Percentiles rank a stretch among this genome's conserved stretches.
phyloP scores from a whole-genome alignment of 2,329 filamentous ascomycete genomes.

The Alternaria longipes region DNA sequence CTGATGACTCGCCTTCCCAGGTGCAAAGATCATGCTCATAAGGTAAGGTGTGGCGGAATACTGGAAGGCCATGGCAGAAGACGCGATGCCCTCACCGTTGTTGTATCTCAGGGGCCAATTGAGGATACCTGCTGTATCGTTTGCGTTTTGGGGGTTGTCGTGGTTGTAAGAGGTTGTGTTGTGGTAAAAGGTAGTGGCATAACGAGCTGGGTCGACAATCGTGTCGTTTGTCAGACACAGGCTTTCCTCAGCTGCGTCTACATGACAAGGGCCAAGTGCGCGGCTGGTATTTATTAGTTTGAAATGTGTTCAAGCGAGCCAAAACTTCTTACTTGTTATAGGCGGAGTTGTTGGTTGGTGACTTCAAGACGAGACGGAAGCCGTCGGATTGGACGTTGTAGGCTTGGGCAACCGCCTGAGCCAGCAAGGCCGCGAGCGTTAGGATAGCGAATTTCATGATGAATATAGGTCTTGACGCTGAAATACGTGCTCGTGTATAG shows the following conservation, averaged over 20 bases:
- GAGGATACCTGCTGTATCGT: constrained; percentile 20
- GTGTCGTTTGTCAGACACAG: constrained; percentile 36
- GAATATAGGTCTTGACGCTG: not conserved
- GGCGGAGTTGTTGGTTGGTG: constrained; percentile 18
- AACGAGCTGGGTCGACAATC: constrained; percentile 10
- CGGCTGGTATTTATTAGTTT: constrained; percentile 10
- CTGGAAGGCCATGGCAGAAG: constrained; percentile 43
- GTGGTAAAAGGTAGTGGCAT: constrained; percentile 40
- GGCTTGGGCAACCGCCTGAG: not conserved
- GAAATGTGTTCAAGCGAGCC: not conserved
- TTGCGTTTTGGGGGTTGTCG: not conserved
- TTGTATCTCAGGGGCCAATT: constrained; percentile 19
- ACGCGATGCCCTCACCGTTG: constrained; percentile 15
- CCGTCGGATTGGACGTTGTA: constrained; percentile 12
- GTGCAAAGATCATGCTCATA: constrained; percentile 51
- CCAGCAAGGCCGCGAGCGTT: constrained; percentile 7
- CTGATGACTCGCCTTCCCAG: constrained; percentile 25
- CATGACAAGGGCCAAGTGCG: constrained; percentile 49
- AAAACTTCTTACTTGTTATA: constrained; percentile 24
- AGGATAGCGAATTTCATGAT: constrained; percentile 14
- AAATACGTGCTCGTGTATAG: not conserved
- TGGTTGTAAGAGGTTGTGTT: constrained; percentile 33
- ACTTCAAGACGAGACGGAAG: constrained; percentile 37
- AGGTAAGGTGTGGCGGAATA: constrained; percentile 49
- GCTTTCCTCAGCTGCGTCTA: constrained; percentile 58